These are phyloP conservation scores for Cytospora paraplurivora DNA, from an alignment of 2,329 filamentous ascomycete species.

Conservation along the genomic window DNA sequence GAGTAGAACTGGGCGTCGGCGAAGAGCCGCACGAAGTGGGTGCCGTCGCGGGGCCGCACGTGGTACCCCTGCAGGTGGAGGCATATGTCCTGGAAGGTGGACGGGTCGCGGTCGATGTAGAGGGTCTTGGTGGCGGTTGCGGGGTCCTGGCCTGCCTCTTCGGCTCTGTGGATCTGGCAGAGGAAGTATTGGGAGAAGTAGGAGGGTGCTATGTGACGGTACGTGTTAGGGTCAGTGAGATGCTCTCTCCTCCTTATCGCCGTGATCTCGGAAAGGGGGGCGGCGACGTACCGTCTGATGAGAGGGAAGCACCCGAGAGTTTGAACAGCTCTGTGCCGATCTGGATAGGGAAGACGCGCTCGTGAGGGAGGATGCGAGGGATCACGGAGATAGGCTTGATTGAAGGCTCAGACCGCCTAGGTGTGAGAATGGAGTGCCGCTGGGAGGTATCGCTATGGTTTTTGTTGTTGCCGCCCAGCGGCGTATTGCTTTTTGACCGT, in stretches of 20 bases:
- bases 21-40: slow-evolving; percentile 89
- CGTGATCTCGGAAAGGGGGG: background rate
- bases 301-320: slow-evolving; percentile 71
- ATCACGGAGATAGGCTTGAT: slow-evolving; percentile 48
- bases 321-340: slow-evolving; percentile 73
- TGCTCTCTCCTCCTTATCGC: too few relatives aligned
- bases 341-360: slow-evolving; percentile 74
- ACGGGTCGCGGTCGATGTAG: slow-evolving; percentile 92
- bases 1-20: slow-evolving; percentile 95
- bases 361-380: slow-evolving; percentile 64
- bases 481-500: slow-evolving; percentile 18
- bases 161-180: slow-evolving; percentile 71
- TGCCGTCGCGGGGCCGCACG: slow-evolving; percentile 76
- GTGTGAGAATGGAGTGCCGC: slow-evolving; percentile 4
- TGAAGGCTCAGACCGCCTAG: slow-evolving; percentile 20
- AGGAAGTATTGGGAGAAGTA: slow-evolving; percentile 96
- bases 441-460: slow-evolving; percentile 4
- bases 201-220: slow-evolving; percentile 68
- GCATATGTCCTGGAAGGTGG: slow-evolving; percentile 85
- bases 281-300: slow-evolving; percentile 65
- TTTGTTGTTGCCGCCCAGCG: slow-evolving; percentile 10
- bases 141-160: slow-evolving; percentile 58
- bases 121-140: slow-evolving; percentile 68
- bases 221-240: background rate
- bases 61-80: slow-evolving; percentile 92